Conservation (phyloP, 306 rosid species). For the Echinosophora koreensis region DNA sequence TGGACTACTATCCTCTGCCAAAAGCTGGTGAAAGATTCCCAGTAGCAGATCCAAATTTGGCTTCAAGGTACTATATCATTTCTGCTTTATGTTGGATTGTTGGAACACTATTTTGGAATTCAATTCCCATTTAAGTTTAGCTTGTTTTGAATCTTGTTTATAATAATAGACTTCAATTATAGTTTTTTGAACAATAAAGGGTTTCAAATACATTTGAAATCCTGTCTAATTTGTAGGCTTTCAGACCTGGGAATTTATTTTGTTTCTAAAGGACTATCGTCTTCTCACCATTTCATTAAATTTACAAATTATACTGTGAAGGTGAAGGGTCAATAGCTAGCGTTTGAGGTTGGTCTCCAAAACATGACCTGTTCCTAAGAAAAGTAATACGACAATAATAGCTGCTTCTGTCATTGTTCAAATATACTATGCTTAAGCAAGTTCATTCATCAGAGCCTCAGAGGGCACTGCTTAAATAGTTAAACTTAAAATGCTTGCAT, state of each 20-base stretch:
- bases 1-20: constrained; percentile 87
- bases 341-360: not conserved
- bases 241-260: constrained; percentile 3
- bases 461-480: constrained; percentile 24
- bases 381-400: not conserved
- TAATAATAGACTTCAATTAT: not conserved
- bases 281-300: not conserved
- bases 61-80: constrained; percentile 69
- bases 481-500: not conserved
- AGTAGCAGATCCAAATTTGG: constrained; percentile 74
- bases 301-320: constrained; percentile 7
- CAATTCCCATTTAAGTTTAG: constrained; percentile 1
- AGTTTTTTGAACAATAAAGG: not conserved
- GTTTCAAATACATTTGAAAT: constrained; percentile 1
- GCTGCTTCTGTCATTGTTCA: constrained; percentile 18
- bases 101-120: constrained; percentile 21
- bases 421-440: constrained; percentile 8
- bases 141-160: constrained; percentile 3
- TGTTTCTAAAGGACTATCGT: not conserved
- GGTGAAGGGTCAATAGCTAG: not conserved
- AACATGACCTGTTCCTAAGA: not conserved
- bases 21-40: constrained; percentile 92
- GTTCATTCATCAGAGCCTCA: not conserved
- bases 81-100: not conserved
- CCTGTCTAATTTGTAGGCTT: not conserved